Base-by-base conservation (phyloP, 2,329 filamentous ascomycete genomes). In the Paraphoma chrysanthemicola region DNA sequence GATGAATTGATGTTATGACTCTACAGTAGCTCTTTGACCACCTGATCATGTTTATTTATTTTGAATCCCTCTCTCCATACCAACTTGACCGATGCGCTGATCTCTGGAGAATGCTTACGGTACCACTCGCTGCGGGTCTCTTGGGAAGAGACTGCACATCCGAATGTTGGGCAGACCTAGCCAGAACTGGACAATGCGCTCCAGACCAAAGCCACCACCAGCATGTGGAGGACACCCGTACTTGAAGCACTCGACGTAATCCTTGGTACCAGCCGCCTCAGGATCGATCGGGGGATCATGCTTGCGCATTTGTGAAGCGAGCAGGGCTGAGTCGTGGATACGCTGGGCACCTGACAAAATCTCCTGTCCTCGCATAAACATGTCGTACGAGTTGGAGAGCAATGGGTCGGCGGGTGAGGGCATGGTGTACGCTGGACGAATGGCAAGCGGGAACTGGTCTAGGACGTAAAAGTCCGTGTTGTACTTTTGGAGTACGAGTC, bases 401-500 rank as follows among this genome's bases (percentile, higher is more conserved):
- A 82, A 66, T 6, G 78, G 69, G 64, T 78, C 72, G 38, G 62
- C 39, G 39, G 79, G 76, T 33, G 74, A 90, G 51, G 91, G 88
- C 81, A 94, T 92, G 59, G 94, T 93, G 79, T 97, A 98, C 79
- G 97, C 97, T 5, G 94, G 94, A 30, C 95, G 87, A 17, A 95
- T 91, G 38, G 84, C 83, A 77, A 95, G 88, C 44, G 95, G 95
- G 84, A 97, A 99, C 80, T 98, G 95, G 83, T 98, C 94, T 60
- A 99, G 86, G 18, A 96, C 89, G 81, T 97, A 98, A 81, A 98
- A 98, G 81, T 99, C 95, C 57, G 93, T 95, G 74, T 90, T 86
- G 84, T 90, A 97, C 80, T 97, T 97, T 69, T 91, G 85, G 54
- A 91, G 89, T 64, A 98, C 87, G 46, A 98, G 84, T 28, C 88